These are phyloP conservation scores for Brassica hybrid DNA, from an alignment of 441 rosid genomes.

Conservation along the genomic window DNA sequence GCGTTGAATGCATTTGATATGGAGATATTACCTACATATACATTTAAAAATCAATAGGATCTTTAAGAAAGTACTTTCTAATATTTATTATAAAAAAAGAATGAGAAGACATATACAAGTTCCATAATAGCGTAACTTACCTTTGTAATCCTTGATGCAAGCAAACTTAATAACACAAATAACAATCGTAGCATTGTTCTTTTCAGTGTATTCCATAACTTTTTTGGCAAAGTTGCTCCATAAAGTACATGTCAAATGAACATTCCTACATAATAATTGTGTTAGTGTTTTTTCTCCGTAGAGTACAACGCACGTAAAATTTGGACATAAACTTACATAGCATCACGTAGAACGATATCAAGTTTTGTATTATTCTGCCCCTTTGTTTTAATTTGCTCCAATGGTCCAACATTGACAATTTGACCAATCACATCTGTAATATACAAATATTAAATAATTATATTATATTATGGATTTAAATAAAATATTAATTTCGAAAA, in stretches of 20 bases:
- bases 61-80: not conserved
- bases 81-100: not conserved
- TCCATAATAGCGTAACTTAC: not conserved
- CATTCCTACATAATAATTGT: not conserved
- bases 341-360: not conserved
- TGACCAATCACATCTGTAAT: not conserved
- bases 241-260: not conserved
- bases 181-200: not conserved
- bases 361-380: not conserved
- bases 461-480: not conserved
- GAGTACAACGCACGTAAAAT: not conserved
- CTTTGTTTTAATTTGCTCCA: not conserved
- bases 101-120: too few species aligned
- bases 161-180: not conserved
- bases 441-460: too few species aligned
- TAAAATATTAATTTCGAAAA: not conserved
- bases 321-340: not conserved
- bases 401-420: not conserved
- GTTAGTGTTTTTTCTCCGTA: not conserved
- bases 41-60: not conserved
- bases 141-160: not conserved
- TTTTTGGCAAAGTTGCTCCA: not conserved
- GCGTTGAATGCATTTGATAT: not conserved
- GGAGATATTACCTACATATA: not conserved
- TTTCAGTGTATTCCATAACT: not conserved